Base-by-base conservation (phyloP, 371 early-diverging fungal species). In the Vairimorpha ceranae region DNA sequence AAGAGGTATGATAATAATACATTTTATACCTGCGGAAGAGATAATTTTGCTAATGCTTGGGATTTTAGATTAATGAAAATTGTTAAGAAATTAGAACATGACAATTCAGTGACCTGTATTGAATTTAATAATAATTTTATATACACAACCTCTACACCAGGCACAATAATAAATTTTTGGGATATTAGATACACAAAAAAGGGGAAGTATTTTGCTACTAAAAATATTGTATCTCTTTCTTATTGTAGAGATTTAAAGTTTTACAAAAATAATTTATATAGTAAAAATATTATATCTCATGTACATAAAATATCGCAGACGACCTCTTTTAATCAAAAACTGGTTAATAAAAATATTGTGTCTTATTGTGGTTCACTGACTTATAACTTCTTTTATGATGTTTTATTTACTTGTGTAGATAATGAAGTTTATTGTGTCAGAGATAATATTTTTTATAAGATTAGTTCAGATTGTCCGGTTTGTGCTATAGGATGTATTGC, bases 101-200 rank as follows among this genome's bases (percentile, higher is more conserved):
- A 25, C 2, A 7, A 7, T 21, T 3, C 6, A 14, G 32, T 61
- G 12, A 61, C 61, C 2, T 61, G 36, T 61, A 6, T 33, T 1
- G 33, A 61, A 30, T 25, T 52, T 12, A 59, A 67, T 41, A 59
- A 54, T 10, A 56, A 67, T 38, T 14, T 59, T 33, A 27, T 67
- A n/a, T 67, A 67, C 29, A 59, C 51, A n/a, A 67, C 68, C 2
- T 36, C 54, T 25, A 52, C 46, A 4, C 68, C 68, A 48, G 68
- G 68, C 21, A 67, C 68, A 2, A 30, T 32, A 12, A n/a, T 67
- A 8, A 17, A 67, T 30, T 38, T 23, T 15, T 67, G 68, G 68
- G 68, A 67, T 51, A 36, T 23, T 1, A 3, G 68, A n/a, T 67
- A 67, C 32, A 67, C 68, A 2, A 52, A 48, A n/a, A 54, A 43